Evolutionary conservation across 2,329 filamentous ascomycete species (phyloP).

Genomic region (Graphium sp.): DNA sequence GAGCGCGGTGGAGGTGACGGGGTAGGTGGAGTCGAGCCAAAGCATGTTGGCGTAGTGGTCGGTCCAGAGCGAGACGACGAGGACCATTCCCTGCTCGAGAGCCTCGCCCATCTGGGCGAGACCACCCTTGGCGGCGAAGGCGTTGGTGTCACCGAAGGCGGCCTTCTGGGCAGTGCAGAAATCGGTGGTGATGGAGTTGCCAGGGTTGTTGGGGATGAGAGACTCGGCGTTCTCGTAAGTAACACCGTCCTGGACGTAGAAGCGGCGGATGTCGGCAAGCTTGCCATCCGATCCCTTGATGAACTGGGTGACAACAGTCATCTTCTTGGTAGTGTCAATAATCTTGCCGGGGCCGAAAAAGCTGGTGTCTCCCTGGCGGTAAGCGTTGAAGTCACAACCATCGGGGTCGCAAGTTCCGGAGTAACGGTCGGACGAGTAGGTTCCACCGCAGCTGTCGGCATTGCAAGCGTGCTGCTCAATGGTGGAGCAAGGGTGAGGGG

Average conservation of each 20-base stretch:
- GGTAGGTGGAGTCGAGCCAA: slow-evolving; percentile 56
- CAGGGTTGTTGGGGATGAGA: slow-evolving; percentile 17
- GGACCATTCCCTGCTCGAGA: slow-evolving; percentile 23
- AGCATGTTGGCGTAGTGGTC: slow-evolving; percentile 55
- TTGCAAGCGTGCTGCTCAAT: slow-evolving; percentile 31
- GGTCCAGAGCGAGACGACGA: slow-evolving; percentile 39
- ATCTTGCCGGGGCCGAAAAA: slow-evolving; percentile 44
- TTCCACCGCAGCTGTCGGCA: slow-evolving; percentile 32
- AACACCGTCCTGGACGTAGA: slow-evolving; percentile 47
- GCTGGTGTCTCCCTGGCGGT: slow-evolving; percentile 43
- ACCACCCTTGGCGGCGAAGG: slow-evolving; percentile 40
- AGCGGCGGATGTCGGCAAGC: slow-evolving; percentile 43
- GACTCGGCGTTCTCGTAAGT: slow-evolving; percentile 36
- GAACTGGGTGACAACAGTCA: slow-evolving; percentile 56
- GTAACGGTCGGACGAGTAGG: slow-evolving; percentile 36
- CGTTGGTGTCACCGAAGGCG: slow-evolving; percentile 33
- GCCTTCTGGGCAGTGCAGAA: slow-evolving; percentile 44
- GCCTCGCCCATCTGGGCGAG: slow-evolving; percentile 35
- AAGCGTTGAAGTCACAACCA: slow-evolving; percentile 55
- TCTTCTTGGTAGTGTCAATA: slow-evolving; percentile 39
- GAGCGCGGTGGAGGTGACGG: slow-evolving; percentile 23
- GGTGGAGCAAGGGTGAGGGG: slow-evolving; percentile 45
- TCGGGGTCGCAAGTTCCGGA: slow-evolving; percentile 48
- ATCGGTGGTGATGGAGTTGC: slow-evolving; percentile 32
- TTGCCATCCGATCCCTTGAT: slow-evolving; percentile 25